phyloP scores from a whole-genome alignment of 1,139 yeast genomes.

The Lodderomyces parapsilosis region DNA sequence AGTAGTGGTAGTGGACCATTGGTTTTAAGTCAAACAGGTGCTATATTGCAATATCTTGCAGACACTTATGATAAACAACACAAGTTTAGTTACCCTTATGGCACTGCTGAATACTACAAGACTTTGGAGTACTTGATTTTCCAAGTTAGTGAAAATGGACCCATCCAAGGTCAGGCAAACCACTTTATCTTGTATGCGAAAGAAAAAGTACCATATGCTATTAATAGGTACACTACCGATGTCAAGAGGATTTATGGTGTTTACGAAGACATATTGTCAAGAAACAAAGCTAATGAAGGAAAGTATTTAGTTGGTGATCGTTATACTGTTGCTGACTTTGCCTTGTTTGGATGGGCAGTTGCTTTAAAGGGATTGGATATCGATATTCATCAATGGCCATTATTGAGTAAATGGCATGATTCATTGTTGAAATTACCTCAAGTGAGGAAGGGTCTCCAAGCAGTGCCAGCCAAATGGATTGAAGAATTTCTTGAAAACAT shows the following conservation, averaged over 20 bases:
- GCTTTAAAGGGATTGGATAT: conserved; percentile 22
- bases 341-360: conserved; percentile 39
- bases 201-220: conserved; percentile 53
- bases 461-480: conserved; percentile 8
- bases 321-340: conserved; percentile 53
- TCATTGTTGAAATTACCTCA: conserved; percentile 35
- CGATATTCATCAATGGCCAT: conserved; percentile 44
- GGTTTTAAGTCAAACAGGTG: conserved; percentile 55
- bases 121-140: conserved; percentile 52
- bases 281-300: conserved; percentile 27
- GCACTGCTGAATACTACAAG: conserved; percentile 48
- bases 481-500: too few relatives aligned
- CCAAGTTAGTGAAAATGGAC: conserved; percentile 61
- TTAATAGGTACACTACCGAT: conserved; percentile 49
- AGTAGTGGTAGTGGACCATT: too few relatives aligned
- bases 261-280: conserved; percentile 44
- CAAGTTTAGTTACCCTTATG: conserved; percentile 45
- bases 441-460: conserved; percentile 29
- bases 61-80: conserved; percentile 57
- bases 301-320: conserved; percentile 40
- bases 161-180: conserved; percentile 59
- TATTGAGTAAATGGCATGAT: conserved; percentile 44
- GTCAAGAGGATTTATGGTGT: conserved; percentile 54
- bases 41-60: conserved; percentile 54
- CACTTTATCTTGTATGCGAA: conserved; percentile 45